Conservation (phyloP, 1,284 basidiomycete genomes). For the Ganoderma lucidum region DNA sequence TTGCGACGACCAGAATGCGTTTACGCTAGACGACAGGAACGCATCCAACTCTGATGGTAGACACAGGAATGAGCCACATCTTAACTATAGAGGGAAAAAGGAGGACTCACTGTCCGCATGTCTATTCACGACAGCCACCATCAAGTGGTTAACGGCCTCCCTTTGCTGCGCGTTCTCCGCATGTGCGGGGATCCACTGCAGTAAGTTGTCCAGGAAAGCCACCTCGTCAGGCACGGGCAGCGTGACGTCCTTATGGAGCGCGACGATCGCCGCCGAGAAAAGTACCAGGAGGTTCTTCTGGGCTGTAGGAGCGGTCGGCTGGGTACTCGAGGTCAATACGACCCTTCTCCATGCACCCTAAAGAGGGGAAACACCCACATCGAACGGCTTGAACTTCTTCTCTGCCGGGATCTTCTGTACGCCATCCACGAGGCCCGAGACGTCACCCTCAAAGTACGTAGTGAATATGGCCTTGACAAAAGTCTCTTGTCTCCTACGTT, state of each 20-base stretch:
- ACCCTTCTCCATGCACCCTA: background rate
- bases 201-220: slow-evolving; percentile 59
- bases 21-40: slow-evolving; percentile 42
- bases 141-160: slow-evolving; percentile 64
- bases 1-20: slow-evolving; percentile 55
- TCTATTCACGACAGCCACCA: slow-evolving; percentile 83
- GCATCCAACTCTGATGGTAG: slow-evolving; percentile 33
- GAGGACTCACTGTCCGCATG: slow-evolving; percentile 59
- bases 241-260: slow-evolving; percentile 70
- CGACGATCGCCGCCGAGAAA: slow-evolving; percentile 71
- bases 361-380: slow-evolving; percentile 43
- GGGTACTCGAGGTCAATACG: background rate
- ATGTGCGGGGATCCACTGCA: slow-evolving; percentile 64
- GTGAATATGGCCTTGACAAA: slow-evolving; percentile 62
- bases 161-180: slow-evolving; percentile 65
- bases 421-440: slow-evolving; percentile 62
- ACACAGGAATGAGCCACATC: background rate
- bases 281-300: slow-evolving; percentile 73
- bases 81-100: background rate
- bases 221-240: slow-evolving; percentile 56
- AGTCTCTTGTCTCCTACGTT: slow-evolving; percentile 60
- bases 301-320: slow-evolving; percentile 54
- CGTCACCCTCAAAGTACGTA: slow-evolving; percentile 68
- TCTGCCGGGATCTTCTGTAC: slow-evolving; percentile 54
- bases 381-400: slow-evolving; percentile 53